Evolutionary conservation across 2,329 filamentous ascomycete species (phyloP).

Genomic region (Lachnellula cervina): DNA sequence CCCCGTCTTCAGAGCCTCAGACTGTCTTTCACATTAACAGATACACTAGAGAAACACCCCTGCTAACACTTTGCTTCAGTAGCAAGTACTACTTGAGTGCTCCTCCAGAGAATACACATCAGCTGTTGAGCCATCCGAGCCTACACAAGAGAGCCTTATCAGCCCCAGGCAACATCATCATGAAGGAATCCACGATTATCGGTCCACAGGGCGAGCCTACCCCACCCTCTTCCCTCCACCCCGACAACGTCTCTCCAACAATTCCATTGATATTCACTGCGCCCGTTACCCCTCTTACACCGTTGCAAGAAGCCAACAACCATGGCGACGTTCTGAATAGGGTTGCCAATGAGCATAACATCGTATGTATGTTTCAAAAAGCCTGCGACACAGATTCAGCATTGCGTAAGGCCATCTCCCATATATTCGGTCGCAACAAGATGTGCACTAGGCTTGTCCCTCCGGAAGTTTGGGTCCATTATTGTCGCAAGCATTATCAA

Average conservation of each 20-base stretch:
- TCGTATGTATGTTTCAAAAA: constrained; percentile 44
- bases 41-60: not conserved
- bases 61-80: not conserved
- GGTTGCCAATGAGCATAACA: not conserved
- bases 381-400: constrained; percentile 56
- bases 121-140: not conserved
- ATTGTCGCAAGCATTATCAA: constrained; percentile 81
- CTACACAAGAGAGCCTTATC: constrained; percentile 12
- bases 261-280: constrained; percentile 7
- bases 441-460: constrained; percentile 67
- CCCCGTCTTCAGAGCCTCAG: not conserved
- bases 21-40: not conserved
- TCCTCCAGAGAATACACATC: not conserved
- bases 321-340: constrained; percentile 34
- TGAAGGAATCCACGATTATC: constrained; percentile 7
- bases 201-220: constrained; percentile 24
- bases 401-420: constrained; percentile 70
- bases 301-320: constrained; percentile 9
- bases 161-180: constrained; percentile 18
- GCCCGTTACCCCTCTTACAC: constrained; percentile 16
- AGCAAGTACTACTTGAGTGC: constrained; percentile 4
- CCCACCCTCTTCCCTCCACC: constrained; percentile 26
- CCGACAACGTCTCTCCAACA: constrained; percentile 21
- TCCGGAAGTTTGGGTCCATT: constrained; percentile 65
- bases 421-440: constrained; percentile 82